A percentile compares a stretch with the other conserved stretches of the same genome.
Conservation (phyloP, 139 green algal genomes). For the Coccomyxa sp. region DNA sequence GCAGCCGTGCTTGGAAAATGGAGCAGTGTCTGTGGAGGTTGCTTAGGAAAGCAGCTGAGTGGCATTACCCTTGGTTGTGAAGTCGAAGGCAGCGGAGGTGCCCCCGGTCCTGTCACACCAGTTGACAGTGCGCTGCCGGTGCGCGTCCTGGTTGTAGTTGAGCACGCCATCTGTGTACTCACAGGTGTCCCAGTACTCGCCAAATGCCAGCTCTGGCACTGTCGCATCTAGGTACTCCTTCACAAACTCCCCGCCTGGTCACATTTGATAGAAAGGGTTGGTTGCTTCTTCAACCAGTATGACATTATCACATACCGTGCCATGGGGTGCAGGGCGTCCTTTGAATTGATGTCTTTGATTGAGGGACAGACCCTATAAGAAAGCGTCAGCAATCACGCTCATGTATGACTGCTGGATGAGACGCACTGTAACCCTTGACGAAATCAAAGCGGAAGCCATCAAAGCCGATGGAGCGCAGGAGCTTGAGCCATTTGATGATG, state of each 20-base stretch:
- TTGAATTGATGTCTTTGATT: background rate
- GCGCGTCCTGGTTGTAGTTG: constrained; percentile 93
- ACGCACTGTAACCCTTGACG: constrained; percentile 69
- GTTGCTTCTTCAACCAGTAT: too few relatives aligned
- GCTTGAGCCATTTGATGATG: constrained; percentile 82
- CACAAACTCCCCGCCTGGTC: constrained; percentile 46
- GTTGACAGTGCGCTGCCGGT: constrained; percentile 88
- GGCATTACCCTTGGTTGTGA: constrained; percentile 87
- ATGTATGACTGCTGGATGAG: background rate
- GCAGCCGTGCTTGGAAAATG: too few relatives aligned
- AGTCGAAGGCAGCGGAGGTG: constrained; percentile 91
- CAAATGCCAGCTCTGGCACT: constrained; percentile 83
- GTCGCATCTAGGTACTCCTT: constrained; percentile 81
- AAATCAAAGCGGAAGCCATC: constrained; percentile 96
- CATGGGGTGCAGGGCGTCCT: background rate
- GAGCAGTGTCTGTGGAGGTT: too few relatives aligned
- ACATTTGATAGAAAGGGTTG: too few relatives aligned
- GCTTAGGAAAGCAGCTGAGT: too few relatives aligned
- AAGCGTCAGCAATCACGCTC: too few relatives aligned
- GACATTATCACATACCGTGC: background rate
- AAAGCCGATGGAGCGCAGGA: constrained; percentile 84
- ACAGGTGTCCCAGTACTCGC: constrained; percentile 95
- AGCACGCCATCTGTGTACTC: constrained; percentile 91
- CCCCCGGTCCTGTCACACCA: constrained; percentile 89
- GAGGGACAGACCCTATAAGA: background rate